Evolutionary conservation across 2,329 filamentous ascomycete genomes (phyloP), one percentile per base, ranked within the genome.

Genomic region (Monosporascus sp.): DNA sequence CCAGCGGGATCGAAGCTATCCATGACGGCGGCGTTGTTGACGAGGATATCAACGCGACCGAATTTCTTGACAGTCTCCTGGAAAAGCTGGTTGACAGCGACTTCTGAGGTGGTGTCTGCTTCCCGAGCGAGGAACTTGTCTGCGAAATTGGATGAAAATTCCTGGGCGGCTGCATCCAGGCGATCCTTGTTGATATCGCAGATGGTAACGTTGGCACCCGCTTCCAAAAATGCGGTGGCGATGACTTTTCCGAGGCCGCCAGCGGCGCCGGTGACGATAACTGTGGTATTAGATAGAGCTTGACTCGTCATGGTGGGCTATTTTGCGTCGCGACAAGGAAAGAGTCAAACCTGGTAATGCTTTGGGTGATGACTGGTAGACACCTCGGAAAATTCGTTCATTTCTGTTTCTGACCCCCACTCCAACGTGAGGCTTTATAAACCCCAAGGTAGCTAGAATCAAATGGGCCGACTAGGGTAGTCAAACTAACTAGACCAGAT

Each of bases 1-100:
- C 75, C 81, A 0, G 76, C 76, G 9, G 69, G 68, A 38, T 71
- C 72, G 54, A 77, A 79, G 18, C 49, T 55, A 47, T 60, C 57
- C 44, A 48, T 45, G 52, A 59, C 58, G 51, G 54, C 59, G 37
- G 59, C 57, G 24, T 55, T 55, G 25, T 55, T 55, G 37, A 55
- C 53, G 6, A 55, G 17, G 2, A 60, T 50, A 37, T 60, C 55
- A 18, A 60, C 53, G 15, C 54, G 55, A 18, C 57, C 55, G 52
- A 61, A 61, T 25, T 57, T 55, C 9, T 53, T 31, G 1, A 59
- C 14, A 1, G 57, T 53, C 3, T 49, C 46, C 3, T 48, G 35
- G 43, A 61, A 18, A 2, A 58, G 52, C 5, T 56, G 51, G 14
- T 61, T 55, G 6, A 60, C 56, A 22, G 54, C 54, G 1, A 39